These are phyloP conservation scores for Alternaria novae-zelandiae DNA, from an alignment of 2,329 filamentous ascomycete genomes.

Conservation along the genomic window DNA sequence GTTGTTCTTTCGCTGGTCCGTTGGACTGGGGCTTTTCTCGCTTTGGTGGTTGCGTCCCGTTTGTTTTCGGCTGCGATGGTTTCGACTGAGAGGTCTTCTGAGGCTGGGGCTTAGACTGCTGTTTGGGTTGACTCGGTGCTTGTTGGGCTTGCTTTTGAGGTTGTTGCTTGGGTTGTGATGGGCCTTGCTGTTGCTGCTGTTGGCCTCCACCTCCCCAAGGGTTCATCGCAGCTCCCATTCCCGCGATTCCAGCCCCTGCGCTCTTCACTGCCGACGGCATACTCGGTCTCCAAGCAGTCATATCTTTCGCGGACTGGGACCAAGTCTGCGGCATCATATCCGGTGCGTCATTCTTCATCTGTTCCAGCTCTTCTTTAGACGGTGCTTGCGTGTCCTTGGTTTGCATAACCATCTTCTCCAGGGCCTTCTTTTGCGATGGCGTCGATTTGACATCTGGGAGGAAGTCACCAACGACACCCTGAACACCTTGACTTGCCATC, in stretches of 20 bases:
- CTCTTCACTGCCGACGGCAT: constrained; percentile 33
- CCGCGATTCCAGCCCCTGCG: constrained; percentile 32
- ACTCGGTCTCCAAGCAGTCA: constrained; percentile 40
- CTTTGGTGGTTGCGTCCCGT: constrained; percentile 17
- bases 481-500: constrained; percentile 45
- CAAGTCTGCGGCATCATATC: constrained; percentile 43
- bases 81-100: constrained; percentile 10
- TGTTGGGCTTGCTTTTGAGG: neutral
- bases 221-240: constrained; percentile 9
- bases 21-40: constrained; percentile 14
- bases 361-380: constrained; percentile 40
- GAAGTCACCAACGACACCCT: constrained; percentile 40
- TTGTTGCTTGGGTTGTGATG: constrained; percentile 6
- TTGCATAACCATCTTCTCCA: constrained; percentile 49
- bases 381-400: constrained; percentile 43
- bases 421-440: constrained; percentile 41
- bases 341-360: constrained; percentile 43
- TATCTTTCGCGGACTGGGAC: constrained; percentile 41
- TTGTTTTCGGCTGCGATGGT: neutral
- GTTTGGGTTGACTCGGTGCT: neutral
- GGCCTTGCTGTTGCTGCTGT: constrained; percentile 5
- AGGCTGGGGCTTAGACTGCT: neutral
- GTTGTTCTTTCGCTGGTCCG: constrained; percentile 22
- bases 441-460: constrained; percentile 46
- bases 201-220: constrained; percentile 15